Evolutionary conservation across 1,284 basidiomycete genomes (phyloP).

Genomic region (Salmacisia buchloeana): DNA sequence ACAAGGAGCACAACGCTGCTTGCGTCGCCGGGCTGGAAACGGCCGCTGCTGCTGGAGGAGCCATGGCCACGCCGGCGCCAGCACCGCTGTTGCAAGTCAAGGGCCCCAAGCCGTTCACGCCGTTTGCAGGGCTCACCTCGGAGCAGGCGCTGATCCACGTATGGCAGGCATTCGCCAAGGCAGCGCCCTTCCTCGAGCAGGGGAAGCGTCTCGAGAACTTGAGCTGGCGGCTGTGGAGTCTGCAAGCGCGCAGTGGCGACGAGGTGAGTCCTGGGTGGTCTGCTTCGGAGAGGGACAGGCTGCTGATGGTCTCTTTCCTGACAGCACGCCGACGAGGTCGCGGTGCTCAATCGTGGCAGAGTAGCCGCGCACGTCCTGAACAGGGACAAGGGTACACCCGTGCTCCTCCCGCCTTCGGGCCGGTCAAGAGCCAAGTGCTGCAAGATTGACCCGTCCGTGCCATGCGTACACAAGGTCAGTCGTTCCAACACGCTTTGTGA

Average conservation of each 20-base stretch:
- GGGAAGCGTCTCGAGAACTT: conserved; percentile 41
- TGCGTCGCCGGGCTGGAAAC: too few species aligned
- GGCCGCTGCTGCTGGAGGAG: too few species aligned
- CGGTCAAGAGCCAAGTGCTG: neutral
- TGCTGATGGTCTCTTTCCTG: neutral
- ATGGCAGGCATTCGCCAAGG: conserved; percentile 34
- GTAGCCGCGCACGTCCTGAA: conserved; percentile 29
- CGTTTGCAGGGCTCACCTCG: conserved; percentile 34
- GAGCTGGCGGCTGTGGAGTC: conserved; percentile 38
- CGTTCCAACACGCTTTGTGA: neutral
- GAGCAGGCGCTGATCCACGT: conserved; percentile 29
- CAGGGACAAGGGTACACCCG: conserved; percentile 19
- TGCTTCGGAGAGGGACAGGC: too few species aligned
- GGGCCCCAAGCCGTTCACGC: conserved; percentile 34
- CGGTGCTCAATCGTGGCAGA: neutral
- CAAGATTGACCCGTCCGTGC: conserved; percentile 3
- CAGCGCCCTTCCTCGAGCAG: conserved; percentile 35
- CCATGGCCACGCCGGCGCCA: neutral
- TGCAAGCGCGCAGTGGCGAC: conserved; percentile 30
- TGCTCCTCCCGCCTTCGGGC: neutral
- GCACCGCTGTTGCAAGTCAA: neutral
- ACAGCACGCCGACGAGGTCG: neutral
- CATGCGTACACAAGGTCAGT: conserved; percentile 7
- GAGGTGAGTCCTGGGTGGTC: too few species aligned
- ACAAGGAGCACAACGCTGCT: too few species aligned